A percentile compares a stretch with the other conserved stretches of the same genome.
Conservation (phyloP, 768 basidiomycete genomes). For the Lactifluus hygrophoroides region DNA sequence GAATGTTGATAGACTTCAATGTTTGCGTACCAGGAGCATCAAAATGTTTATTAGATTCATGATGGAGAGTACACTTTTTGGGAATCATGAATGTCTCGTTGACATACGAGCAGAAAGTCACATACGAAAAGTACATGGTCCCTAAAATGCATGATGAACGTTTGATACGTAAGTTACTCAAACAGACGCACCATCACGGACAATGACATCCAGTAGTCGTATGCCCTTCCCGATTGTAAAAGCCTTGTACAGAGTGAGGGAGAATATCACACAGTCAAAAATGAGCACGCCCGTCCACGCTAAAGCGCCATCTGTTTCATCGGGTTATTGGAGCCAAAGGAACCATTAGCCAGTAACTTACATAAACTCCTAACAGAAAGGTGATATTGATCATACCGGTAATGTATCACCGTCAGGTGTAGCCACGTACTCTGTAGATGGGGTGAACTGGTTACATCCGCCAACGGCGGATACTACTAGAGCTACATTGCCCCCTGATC, state of each 20-base stretch:
- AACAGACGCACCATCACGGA: conserved; percentile 7
- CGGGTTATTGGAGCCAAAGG: neutral
- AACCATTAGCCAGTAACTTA: neutral
- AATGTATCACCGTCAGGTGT: neutral
- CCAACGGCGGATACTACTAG: neutral
- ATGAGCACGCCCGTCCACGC: conserved; percentile 6
- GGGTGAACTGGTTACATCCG: neutral
- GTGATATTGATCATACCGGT: neutral
- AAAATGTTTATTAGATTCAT: conserved; percentile 9
- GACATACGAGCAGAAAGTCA: neutral
- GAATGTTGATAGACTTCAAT: neutral
- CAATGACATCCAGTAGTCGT: conserved; percentile 5
- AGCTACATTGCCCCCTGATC: neutral
- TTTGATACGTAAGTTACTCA: neutral
- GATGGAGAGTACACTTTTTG: neutral
- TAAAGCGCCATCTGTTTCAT: neutral
- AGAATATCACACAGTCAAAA: conserved; percentile 3
- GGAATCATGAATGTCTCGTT: neutral
- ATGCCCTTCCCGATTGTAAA: neutral
- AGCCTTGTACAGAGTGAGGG: conserved; percentile 9
- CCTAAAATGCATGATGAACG: neutral
- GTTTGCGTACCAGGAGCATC: neutral
- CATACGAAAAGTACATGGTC: conserved; percentile 13
- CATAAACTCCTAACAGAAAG: neutral
- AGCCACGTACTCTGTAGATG: neutral